Percentiles rank a stretch among this genome's conserved stretches.
phyloP scores from a whole-genome alignment of 768 basidiomycete species.

The Tylopilus subfusipes region DNA sequence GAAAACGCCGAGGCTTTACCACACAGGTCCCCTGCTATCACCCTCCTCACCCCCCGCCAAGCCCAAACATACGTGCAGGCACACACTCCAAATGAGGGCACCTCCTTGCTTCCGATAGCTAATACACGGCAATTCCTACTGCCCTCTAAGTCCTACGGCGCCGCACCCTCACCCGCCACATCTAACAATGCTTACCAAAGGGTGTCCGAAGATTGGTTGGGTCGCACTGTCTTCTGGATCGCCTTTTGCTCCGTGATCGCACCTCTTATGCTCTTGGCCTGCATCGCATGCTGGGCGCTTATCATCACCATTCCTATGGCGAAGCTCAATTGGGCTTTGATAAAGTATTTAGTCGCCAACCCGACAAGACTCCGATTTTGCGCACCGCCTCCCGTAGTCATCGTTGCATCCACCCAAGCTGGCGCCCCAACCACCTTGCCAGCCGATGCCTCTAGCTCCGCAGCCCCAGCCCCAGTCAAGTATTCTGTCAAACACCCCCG shows the following conservation, averaged over 20 bases:
- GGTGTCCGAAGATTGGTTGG: constrained; percentile 49
- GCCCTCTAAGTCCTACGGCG: constrained; percentile 68
- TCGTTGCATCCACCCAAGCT: constrained; percentile 34
- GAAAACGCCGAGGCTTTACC: constrained; percentile 16
- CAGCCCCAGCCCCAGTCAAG: constrained; percentile 34
- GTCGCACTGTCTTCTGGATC: constrained; percentile 80
- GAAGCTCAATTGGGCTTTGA: constrained; percentile 91
- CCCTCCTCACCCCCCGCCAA: constrained; percentile 34
- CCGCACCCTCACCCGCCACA: constrained; percentile 38
- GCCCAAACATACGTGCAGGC: constrained; percentile 10
- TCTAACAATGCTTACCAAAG: constrained; percentile 18
- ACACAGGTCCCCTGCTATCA: constrained; percentile 42
- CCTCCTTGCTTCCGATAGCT: constrained; percentile 39
- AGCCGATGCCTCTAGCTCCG: constrained; percentile 4
- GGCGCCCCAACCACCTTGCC: constrained; percentile 15
- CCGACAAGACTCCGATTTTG: constrained; percentile 91
- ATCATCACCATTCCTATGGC: constrained; percentile 98
- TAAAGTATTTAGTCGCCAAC: constrained; percentile 73
- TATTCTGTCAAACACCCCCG: constrained; percentile 71
- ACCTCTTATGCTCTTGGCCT: constrained; percentile 84
- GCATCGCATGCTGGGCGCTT: constrained; percentile 90
- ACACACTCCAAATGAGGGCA: constrained; percentile 41
- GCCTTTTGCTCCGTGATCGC: constrained; percentile 74
- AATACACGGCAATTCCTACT: constrained; percentile 33
- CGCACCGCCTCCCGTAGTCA: constrained; percentile 72